Evolutionary conservation across 2,329 filamentous ascomycete species (phyloP).

Genomic region (Pseudocercospora vitis): DNA sequence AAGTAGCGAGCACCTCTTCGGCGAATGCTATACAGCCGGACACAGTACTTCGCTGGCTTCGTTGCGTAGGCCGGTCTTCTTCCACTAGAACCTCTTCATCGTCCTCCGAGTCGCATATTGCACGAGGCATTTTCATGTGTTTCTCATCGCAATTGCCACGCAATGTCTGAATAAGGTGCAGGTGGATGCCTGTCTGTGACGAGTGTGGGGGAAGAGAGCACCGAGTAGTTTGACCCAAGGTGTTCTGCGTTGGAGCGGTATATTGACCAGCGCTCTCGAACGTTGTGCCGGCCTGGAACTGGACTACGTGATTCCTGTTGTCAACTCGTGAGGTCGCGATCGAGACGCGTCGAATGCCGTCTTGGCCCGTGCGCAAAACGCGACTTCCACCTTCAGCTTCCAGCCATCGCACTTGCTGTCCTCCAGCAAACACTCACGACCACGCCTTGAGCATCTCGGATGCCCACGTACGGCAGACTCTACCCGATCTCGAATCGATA

Average conservation of each 20-base stretch:
- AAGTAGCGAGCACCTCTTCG: conserved; percentile 5
- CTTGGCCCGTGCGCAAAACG: not conserved
- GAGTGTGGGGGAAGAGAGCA: not conserved
- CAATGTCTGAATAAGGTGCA: not conserved
- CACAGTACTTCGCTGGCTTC: conserved; percentile 13
- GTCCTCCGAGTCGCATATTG: conserved; percentile 23
- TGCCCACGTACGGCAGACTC: not conserved
- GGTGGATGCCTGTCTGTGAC: not conserved
- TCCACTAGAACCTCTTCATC: conserved; percentile 19
- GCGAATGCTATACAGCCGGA: conserved; percentile 11
- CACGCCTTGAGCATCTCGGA: conserved; percentile 1
- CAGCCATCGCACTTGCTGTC: conserved; percentile 12
- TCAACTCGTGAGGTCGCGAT: conserved; percentile 14
- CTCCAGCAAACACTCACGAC: conserved; percentile 7
- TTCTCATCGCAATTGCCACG: conserved; percentile 13
- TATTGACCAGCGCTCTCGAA: not conserved
- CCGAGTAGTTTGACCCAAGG: not conserved
- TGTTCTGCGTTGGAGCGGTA: not conserved
- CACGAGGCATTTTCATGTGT: conserved; percentile 14
- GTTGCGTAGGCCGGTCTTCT: conserved; percentile 17
- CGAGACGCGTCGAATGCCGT: conserved; percentile 1
- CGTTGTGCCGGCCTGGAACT: not conserved
- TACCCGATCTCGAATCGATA: conserved; percentile 21
- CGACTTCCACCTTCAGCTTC: not conserved
- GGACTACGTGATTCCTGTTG: not conserved